phyloP scores from a whole-genome alignment of 1,284 basidiomycete species.

The Papiliotrema fonsecae region DNA sequence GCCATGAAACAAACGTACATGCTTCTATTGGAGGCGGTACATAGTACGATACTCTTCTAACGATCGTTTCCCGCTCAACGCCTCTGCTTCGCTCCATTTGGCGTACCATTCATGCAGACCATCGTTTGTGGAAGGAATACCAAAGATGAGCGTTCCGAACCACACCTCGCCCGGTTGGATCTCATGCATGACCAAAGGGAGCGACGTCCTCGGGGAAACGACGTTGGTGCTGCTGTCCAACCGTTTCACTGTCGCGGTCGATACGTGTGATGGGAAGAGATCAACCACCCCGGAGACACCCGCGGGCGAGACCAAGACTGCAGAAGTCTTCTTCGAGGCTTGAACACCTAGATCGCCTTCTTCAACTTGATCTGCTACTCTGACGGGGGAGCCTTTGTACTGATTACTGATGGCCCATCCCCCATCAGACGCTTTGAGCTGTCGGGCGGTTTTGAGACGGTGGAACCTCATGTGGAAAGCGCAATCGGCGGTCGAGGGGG shows the following conservation, averaged over 20 bases:
- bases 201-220: constrained; percentile 60
- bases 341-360: background rate
- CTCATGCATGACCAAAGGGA: constrained; percentile 57
- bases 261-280: constrained; percentile 9
- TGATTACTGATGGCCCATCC: constrained; percentile 26
- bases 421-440: constrained; percentile 13
- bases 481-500: constrained; percentile 12
- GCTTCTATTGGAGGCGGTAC: too few species aligned
- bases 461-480: constrained; percentile 29
- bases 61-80: too few species aligned
- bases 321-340: constrained; percentile 7
- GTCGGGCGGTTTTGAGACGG: constrained; percentile 11
- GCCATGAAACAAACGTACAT: too few species aligned
- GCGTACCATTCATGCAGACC: too few species aligned
- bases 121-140: too few species aligned
- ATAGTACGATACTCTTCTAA: too few species aligned
- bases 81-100: too few species aligned
- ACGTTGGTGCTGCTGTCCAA: constrained; percentile 65
- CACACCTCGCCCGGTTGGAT: background rate
- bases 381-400: constrained; percentile 13
- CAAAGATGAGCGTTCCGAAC: too few species aligned
- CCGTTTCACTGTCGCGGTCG: constrained; percentile 15
- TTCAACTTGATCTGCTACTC: constrained; percentile 12
- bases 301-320: constrained; percentile 16
- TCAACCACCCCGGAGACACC: constrained; percentile 23